phyloP scores from a whole-genome alignment of 2,329 filamentous ascomycete species.

The Diaporthe batatas region DNA sequence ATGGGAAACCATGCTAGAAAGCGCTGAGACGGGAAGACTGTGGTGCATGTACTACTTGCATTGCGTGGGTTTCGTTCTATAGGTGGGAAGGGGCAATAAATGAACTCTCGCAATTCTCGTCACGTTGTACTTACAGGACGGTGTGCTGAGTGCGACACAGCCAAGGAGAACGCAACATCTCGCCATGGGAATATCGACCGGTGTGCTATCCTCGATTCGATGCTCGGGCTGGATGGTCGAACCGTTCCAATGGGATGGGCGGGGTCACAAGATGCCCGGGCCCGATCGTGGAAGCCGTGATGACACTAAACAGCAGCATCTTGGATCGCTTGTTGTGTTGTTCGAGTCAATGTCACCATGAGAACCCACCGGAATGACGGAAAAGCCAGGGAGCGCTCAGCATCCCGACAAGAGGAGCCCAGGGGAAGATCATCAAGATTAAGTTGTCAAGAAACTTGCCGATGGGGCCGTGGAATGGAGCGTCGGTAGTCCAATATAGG shows the following conservation, averaged over 20 bases:
- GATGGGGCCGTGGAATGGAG: slow-evolving; percentile 31
- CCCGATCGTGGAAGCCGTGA: slow-evolving; percentile 1
- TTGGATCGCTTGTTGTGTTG: slow-evolving; percentile 7
- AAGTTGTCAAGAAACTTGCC: slow-evolving; percentile 24
- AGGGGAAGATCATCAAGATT: slow-evolving; percentile 23
- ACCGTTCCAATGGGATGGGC: neutral
- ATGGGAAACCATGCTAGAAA: slow-evolving; percentile 11
- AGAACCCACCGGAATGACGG: neutral
- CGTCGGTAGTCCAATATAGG: slow-evolving; percentile 7
- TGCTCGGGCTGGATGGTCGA: neutral
- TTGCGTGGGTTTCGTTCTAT: neutral
- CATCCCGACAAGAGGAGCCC: neutral
- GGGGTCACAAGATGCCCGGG: neutral
- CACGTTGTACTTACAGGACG: neutral
- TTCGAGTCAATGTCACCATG: slow-evolving; percentile 2
- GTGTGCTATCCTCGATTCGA: neutral
- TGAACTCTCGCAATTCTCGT: neutral
- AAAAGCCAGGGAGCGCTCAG: neutral
- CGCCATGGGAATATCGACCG: no score
- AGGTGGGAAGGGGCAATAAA: neutral
- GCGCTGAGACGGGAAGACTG: neutral
- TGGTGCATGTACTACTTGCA: neutral
- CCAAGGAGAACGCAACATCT: neutral
- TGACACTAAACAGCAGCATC: neutral
- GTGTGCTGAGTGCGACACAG: neutral